Evolutionary conservation across 495 filamentous ascomycete species (phyloP).

Genomic region (Podospora conica): DNA sequence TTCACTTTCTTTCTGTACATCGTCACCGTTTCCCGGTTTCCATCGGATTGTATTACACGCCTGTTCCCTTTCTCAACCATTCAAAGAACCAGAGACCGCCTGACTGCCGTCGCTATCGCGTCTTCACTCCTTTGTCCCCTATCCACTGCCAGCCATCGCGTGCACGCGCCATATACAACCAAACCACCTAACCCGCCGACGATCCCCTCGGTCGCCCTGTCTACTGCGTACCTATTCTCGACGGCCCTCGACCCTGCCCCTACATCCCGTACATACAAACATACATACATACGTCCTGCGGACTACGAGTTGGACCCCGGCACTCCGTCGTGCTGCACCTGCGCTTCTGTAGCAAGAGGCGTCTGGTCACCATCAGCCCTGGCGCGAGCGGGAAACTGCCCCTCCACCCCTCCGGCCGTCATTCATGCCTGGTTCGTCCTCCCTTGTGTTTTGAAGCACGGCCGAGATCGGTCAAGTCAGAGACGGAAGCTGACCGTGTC

Average conservation of each 20-base stretch:
- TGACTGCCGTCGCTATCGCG: neutral
- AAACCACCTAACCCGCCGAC: neutral
- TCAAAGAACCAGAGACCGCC: neutral
- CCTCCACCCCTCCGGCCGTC: constrained; percentile 19
- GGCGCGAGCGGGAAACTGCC: constrained; percentile 37
- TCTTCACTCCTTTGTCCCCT: neutral
- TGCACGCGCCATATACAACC: neutral
- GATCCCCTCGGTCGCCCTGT: neutral
- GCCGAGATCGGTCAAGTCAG: neutral
- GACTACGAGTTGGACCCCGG: neutral
- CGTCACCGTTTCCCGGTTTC: neutral
- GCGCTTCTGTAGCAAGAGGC: neutral
- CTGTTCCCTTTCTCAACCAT: neutral
- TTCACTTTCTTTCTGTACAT: neutral
- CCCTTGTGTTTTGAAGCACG: neutral
- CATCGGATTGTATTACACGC: neutral
- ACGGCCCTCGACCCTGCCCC: neutral
- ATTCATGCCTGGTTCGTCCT: constrained; percentile 44
- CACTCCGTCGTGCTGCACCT: constrained; percentile 4
- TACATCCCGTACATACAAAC: neutral
- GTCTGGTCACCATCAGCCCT: neutral
- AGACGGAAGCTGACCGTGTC: neutral
- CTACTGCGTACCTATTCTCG: neutral
- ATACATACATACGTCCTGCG: neutral
- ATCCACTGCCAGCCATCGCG: neutral